Percentiles rank a stretch among this genome's conserved stretches.
These are phyloP conservation scores for Fusarium haematococcum DNA, from an alignment of 2,329 filamentous ascomycete genomes.

Conservation along the genomic window DNA sequence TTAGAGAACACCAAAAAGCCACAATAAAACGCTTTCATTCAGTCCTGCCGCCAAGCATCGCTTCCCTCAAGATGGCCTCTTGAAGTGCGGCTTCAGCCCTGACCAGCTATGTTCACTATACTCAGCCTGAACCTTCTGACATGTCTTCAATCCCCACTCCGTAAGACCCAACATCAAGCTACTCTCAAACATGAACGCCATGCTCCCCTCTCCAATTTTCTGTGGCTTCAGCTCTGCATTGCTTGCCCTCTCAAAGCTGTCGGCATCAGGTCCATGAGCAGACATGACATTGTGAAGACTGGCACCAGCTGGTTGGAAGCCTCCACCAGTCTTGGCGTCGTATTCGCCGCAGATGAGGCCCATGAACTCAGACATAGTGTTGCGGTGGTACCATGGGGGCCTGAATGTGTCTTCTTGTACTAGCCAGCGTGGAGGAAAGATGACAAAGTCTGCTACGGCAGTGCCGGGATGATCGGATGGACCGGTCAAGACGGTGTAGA, in stretches of 20 bases:
- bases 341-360: conserved; percentile 69
- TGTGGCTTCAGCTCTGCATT: conserved; percentile 65
- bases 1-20: neutral
- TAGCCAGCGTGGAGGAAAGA: conserved; percentile 79
- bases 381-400: conserved; percentile 79
- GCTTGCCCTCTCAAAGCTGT: conserved; percentile 66
- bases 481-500: conserved; percentile 79
- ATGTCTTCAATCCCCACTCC: conserved; percentile 75
- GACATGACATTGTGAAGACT: conserved; percentile 78
- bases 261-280: conserved; percentile 72
- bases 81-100: conserved; percentile 35
- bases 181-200: conserved; percentile 79
- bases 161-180: conserved; percentile 78
- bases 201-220: conserved; percentile 71
- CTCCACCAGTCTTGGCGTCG: conserved; percentile 70
- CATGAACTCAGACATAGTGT: conserved; percentile 76
- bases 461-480: conserved; percentile 70
- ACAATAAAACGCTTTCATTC: neutral
- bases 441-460: conserved; percentile 77
- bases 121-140: conserved; percentile 68
- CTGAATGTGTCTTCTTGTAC: conserved; percentile 78
- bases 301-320: conserved; percentile 69
- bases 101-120: conserved; percentile 84
- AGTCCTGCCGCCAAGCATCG: neutral
- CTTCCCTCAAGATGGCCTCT: conserved; percentile 18